phyloP scores from a whole-genome alignment of 495 filamentous ascomycete species.

The Xylaria castorea region DNA sequence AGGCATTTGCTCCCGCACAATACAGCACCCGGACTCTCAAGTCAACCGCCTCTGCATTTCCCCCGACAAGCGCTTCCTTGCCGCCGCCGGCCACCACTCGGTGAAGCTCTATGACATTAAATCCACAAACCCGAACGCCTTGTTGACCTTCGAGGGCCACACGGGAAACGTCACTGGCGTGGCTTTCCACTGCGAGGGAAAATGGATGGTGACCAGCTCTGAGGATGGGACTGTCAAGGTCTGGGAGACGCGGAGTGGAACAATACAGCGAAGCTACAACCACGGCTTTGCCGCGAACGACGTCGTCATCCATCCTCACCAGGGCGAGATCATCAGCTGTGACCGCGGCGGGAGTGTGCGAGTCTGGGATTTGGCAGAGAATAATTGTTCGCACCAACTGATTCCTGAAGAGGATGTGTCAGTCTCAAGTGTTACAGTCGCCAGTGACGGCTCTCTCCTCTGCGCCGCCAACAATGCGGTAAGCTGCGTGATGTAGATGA shows the following conservation, averaged over 20 bases:
- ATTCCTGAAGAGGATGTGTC: constrained; percentile 95
- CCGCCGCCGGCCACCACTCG: constrained; percentile 90
- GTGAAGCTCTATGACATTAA: constrained; percentile 99
- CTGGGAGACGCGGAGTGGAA: constrained; percentile 92
- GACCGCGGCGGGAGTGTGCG: constrained; percentile 92
- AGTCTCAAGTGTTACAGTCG: constrained; percentile 92
- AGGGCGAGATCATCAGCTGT: constrained; percentile 95
- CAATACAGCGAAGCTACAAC: constrained; percentile 88
- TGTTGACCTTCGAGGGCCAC: constrained; percentile 93
- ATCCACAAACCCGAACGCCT: constrained; percentile 89
- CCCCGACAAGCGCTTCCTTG: constrained; percentile 94
- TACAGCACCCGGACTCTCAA: constrained; percentile 96
- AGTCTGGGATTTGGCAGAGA: constrained; percentile 96
- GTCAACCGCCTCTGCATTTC: constrained; percentile 98
- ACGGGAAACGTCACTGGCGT: constrained; percentile 95
- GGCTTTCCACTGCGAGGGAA: constrained; percentile 96
- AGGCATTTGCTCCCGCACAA: constrained; percentile 95
- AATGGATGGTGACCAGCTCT: constrained; percentile 99
- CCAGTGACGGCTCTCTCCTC: constrained; percentile 91
- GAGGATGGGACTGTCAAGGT: constrained; percentile 98
- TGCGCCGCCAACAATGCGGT: constrained; percentile 94
- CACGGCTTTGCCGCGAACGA: constrained; percentile 91
- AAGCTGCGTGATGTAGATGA: constrained; percentile 35
- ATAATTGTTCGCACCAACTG: constrained; percentile 93
- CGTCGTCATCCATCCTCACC: constrained; percentile 97